Percentiles rank a stretch among this genome's conserved stretches.
These are phyloP conservation scores for Ceratocystis diversiconidia DNA, from an alignment of 2,329 filamentous ascomycete genomes.

Conservation along the genomic window DNA sequence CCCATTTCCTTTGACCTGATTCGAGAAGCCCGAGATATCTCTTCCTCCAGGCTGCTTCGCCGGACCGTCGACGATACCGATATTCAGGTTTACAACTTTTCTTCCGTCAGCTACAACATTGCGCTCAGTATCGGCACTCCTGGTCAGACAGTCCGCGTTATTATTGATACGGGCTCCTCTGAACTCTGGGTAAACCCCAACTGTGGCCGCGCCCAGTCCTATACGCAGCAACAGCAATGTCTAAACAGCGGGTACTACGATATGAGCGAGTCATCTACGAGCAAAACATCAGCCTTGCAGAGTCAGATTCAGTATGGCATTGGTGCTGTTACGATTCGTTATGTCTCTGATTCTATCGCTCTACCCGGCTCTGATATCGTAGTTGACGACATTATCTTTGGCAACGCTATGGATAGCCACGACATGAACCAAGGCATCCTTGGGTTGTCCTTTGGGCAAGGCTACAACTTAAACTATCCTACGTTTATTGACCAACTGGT, in stretches of 20 bases:
- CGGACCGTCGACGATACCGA: constrained; percentile 16
- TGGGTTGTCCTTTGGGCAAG: constrained; percentile 25
- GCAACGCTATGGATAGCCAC: constrained; percentile 22
- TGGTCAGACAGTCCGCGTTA: constrained; percentile 27
- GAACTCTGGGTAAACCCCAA: constrained; percentile 32
- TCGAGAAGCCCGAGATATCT: constrained; percentile 10
- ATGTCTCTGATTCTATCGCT: constrained; percentile 24
- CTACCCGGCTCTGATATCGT: constrained; percentile 22
- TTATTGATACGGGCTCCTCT: constrained; percentile 30
- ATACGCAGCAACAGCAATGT: constrained; percentile 18
- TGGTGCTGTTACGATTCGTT: constrained; percentile 23
- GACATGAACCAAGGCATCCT: constrained; percentile 25
- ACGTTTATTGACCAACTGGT: constrained; percentile 24
- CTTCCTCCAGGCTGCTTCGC: constrained; percentile 6
- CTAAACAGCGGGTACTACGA: constrained; percentile 17
- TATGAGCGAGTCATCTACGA: constrained; percentile 21
- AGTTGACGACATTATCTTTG: constrained; percentile 24
- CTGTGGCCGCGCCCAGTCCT: constrained; percentile 22
- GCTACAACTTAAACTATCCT: constrained; percentile 23
- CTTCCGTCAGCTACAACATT: constrained; percentile 28
- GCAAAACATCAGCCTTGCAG: constrained; percentile 16
- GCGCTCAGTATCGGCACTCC: constrained; percentile 29
- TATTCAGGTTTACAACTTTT: constrained; percentile 19
- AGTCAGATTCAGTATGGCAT: constrained; percentile 24
- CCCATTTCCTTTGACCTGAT: constrained; percentile 11